A percentile compares a stretch with the other conserved stretches of the same genome.
phyloP scores from a whole-genome alignment of 371 early-diverging fungal genomes.

The Mortierella sp. region DNA sequence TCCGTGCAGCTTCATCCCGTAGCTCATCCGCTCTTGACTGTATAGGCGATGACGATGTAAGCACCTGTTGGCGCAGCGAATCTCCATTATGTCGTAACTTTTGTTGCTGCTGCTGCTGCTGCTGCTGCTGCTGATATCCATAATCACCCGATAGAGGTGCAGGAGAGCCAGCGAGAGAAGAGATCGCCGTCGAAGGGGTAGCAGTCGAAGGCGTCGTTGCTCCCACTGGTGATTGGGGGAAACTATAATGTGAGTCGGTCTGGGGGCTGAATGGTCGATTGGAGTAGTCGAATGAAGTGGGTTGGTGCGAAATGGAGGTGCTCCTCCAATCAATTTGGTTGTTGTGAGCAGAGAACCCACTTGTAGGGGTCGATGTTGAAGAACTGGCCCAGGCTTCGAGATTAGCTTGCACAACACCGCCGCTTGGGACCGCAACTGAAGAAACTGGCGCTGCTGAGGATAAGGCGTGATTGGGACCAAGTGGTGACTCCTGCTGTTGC shows the following conservation, averaged over 20 bases:
- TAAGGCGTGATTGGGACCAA: constrained; percentile 23
- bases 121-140: background rate
- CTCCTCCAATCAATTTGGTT: constrained; percentile 13
- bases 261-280: constrained; percentile 7
- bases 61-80: background rate
- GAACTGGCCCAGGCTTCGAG: constrained; percentile 5
- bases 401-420: background rate
- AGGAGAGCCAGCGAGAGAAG: constrained; percentile 5
- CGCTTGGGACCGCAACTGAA: constrained; percentile 18
- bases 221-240: background rate
- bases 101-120: background rate
- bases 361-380: constrained; percentile 2
- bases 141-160: background rate
- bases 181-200: background rate
- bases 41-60: background rate
- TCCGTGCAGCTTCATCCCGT: constrained; percentile 14
- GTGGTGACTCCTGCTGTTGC: background rate
- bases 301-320: background rate
- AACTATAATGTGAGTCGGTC: constrained; percentile 11
- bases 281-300: background rate
- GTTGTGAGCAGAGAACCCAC: background rate
- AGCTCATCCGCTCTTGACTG: background rate
- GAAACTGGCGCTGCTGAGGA: constrained; percentile 31
- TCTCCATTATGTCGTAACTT: background rate
- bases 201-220: background rate